These are phyloP conservation scores for Pyrenula aspistea DNA, from an alignment of 495 filamentous ascomycete species.

Conservation along the genomic window DNA sequence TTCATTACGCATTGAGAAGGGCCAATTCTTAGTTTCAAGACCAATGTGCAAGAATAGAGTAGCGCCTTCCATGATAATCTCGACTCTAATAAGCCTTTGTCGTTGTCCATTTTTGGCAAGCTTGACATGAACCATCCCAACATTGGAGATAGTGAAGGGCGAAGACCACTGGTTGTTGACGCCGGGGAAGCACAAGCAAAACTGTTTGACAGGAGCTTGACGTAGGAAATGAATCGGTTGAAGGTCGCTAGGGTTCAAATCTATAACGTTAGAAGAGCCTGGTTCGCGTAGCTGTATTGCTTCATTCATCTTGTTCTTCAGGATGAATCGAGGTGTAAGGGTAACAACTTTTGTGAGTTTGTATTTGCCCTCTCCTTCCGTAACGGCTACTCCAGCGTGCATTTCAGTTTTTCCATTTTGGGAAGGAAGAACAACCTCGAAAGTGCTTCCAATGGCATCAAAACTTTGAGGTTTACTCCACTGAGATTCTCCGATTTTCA, in stretches of 20 bases:
- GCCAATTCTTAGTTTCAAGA: slow-evolving; percentile 87
- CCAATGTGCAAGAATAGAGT: slow-evolving; percentile 89
- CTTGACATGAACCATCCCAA: slow-evolving; percentile 86
- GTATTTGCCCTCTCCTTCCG: slow-evolving; percentile 91
- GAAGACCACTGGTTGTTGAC: slow-evolving; percentile 97
- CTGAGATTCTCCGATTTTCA: slow-evolving; percentile 76
- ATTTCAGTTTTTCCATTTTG: slow-evolving; percentile 61
- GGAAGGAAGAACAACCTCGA: slow-evolving; percentile 72
- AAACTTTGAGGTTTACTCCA: slow-evolving; percentile 98
- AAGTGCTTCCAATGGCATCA: slow-evolving; percentile 90
- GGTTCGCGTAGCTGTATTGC: slow-evolving; percentile 83
- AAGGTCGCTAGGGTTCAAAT: slow-evolving; percentile 61
- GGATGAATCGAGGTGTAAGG: slow-evolving; percentile 81
- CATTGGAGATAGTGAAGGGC: slow-evolving; percentile 89
- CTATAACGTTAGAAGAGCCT: slow-evolving; percentile 68
- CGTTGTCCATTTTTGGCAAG: slow-evolving; percentile 80
- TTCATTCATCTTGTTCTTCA: slow-evolving; percentile 86
- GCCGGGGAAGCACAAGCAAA: slow-evolving; percentile 86
- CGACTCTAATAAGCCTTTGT: slow-evolving; percentile 76
- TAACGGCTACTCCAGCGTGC: slow-evolving; percentile 77
- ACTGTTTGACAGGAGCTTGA: slow-evolving; percentile 65
- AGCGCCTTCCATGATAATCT: slow-evolving; percentile 79
- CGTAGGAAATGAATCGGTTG: slow-evolving; percentile 81
- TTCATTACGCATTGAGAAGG: slow-evolving; percentile 96
- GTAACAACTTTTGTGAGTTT: slow-evolving; percentile 92